Evolutionary conservation across 306 rosid genomes (phyloP).

Genomic region (Lotus japonicus): DNA sequence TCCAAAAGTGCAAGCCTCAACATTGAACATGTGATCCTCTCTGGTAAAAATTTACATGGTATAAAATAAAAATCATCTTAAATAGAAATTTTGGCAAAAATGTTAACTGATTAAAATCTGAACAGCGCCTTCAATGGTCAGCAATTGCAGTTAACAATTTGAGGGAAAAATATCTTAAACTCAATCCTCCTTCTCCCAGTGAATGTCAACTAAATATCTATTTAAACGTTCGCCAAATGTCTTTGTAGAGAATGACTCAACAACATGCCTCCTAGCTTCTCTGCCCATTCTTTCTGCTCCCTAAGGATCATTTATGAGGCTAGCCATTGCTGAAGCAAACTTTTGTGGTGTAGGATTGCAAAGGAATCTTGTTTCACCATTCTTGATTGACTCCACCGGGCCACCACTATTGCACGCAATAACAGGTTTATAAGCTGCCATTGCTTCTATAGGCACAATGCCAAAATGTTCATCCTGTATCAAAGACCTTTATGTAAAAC

Average conservation of each 20-base stretch:
- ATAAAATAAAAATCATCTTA: not conserved
- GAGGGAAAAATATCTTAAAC: conserved; percentile 10
- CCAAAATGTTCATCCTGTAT: conserved; percentile 90
- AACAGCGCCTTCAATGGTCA: not conserved
- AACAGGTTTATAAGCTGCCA: conserved; percentile 93
- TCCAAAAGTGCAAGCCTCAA: not conserved
- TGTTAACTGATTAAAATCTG: not conserved
- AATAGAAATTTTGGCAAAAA: not conserved
- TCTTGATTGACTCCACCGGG: conserved; percentile 71
- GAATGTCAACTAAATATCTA: conserved; percentile 54
- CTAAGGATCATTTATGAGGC: conserved; percentile 47
- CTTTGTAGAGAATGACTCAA: conserved; percentile 63
- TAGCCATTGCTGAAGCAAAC: conserved; percentile 64
- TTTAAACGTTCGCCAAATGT: conserved; percentile 63
- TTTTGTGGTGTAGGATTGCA: conserved; percentile 59
- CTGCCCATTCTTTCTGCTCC: conserved; percentile 61
- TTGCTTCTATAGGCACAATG: conserved; percentile 92
- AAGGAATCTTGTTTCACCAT: conserved; percentile 62
- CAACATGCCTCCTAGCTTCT: conserved; percentile 72
- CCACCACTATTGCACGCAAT: conserved; percentile 94
- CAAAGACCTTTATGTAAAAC: conserved; percentile 13
- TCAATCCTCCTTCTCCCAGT: conserved; percentile 52
- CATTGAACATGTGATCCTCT: not conserved
- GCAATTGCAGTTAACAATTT: not conserved
- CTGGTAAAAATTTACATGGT: not conserved